These are phyloP conservation scores for Colletotrichum chrysophilum DNA, from an alignment of 2,329 filamentous ascomycete species.

Conservation along the genomic window DNA sequence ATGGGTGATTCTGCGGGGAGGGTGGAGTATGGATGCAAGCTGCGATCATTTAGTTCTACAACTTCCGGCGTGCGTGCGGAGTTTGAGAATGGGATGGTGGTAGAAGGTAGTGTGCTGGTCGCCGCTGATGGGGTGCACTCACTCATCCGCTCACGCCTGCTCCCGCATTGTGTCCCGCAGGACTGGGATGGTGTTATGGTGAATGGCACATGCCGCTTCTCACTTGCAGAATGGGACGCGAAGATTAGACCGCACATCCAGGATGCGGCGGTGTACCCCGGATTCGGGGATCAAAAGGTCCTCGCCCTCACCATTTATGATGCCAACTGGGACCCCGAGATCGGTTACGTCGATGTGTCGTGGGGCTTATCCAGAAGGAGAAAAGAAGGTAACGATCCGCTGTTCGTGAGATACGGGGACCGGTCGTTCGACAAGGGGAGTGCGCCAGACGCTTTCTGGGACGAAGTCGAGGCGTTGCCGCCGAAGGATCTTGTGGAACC, in stretches of 20 bases:
- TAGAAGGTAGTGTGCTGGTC: background rate
- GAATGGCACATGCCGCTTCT: background rate
- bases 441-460: background rate
- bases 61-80: accelerated
- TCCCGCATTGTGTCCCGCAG: background rate
- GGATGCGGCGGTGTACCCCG: background rate
- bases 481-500: background rate
- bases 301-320: background rate
- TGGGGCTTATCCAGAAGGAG: background rate
- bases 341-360: background rate
- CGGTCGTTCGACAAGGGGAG: background rate
- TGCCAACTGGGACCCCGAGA: background rate
- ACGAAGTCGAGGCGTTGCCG: background rate
- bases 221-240: accelerated
- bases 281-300: background rate
- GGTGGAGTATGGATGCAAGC: background rate
- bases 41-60: background rate
- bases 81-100: background rate
- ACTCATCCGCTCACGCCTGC: background rate
- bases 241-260: background rate
- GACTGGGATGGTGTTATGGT: background rate
- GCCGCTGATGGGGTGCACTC: background rate
- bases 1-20: accelerated
- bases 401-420: background rate
- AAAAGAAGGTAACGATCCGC: background rate